Conservation (phyloP, 1,139 yeast species). For the Scheffersomyces stambukii region DNA sequence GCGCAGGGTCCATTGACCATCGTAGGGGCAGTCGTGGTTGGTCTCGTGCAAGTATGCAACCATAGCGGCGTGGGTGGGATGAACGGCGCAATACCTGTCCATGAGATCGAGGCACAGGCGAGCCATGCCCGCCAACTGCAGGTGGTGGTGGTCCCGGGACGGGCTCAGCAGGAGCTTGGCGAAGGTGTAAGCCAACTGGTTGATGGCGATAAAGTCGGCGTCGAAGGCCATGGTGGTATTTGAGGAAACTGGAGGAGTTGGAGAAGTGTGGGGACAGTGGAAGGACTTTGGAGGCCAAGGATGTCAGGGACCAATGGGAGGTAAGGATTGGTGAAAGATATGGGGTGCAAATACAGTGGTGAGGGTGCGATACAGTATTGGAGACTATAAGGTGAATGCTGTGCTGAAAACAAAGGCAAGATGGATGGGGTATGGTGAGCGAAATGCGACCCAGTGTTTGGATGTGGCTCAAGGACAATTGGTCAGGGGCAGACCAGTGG, state of each 20-base stretch:
- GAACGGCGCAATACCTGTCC: constrained; percentile 17
- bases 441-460: no score
- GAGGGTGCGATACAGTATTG: no score
- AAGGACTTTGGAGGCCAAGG: no score
- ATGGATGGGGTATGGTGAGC: no score
- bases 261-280: no score
- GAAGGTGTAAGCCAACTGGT: constrained; percentile 11
- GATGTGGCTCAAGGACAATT: no score
- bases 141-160: constrained; percentile 1
- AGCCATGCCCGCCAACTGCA: constrained; percentile 4
- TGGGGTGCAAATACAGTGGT: neutral
- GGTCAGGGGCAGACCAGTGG: no score
- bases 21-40: neutral
- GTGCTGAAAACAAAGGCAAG: no score
- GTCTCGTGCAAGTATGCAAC: constrained; percentile 7
- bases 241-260: no score
- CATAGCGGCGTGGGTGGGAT: constrained; percentile 13
- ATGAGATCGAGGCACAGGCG: constrained; percentile 13
- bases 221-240: constrained; percentile 5
- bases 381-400: no score
- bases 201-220: constrained; percentile 9
- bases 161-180: constrained; percentile 10
- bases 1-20: constrained; percentile 3
- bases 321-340: no score
- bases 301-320: no score